A percentile compares a stretch with the other conserved stretches of the same genome.
These are phyloP conservation scores for Ganoderma resinaceum DNA, from an alignment of 1,284 basidiomycete genomes.

Conservation along the genomic window DNA sequence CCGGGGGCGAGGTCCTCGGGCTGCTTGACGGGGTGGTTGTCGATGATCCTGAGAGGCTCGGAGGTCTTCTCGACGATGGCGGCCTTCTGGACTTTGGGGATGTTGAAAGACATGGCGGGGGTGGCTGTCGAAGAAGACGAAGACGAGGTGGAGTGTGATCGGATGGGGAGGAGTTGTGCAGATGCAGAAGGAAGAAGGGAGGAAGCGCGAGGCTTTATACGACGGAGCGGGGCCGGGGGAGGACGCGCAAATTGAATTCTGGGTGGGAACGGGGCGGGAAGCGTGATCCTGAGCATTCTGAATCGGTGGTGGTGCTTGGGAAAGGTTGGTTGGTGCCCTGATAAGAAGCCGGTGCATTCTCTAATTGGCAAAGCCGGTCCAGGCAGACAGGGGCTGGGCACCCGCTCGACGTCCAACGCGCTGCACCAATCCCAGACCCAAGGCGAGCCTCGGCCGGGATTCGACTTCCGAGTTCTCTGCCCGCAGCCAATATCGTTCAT, in stretches of 20 bases:
- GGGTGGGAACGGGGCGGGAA: neutral
- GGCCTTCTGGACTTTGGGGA: constrained; percentile 70
- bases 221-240: neutral
- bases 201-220: neutral
- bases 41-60: constrained; percentile 51
- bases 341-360: neutral
- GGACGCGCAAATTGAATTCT: neutral
- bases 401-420: neutral
- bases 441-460: constrained; percentile 1
- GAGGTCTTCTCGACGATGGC: constrained; percentile 61
- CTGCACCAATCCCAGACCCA: neutral
- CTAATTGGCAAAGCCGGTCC: neutral
- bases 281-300: neutral
- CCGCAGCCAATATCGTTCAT: neutral
- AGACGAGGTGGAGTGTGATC: neutral
- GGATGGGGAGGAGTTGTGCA: neutral
- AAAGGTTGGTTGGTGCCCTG: neutral
- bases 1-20: constrained; percentile 75
- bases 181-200: neutral
- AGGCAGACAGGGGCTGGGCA: neutral
- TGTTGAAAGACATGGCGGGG: constrained; percentile 39
- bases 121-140: neutral
- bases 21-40: constrained; percentile 66
- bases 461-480: neutral
- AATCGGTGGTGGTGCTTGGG: neutral